Conservation (phyloP, 1,284 basidiomycete species). For the Apiotrichum mycotoxinovorans region DNA sequence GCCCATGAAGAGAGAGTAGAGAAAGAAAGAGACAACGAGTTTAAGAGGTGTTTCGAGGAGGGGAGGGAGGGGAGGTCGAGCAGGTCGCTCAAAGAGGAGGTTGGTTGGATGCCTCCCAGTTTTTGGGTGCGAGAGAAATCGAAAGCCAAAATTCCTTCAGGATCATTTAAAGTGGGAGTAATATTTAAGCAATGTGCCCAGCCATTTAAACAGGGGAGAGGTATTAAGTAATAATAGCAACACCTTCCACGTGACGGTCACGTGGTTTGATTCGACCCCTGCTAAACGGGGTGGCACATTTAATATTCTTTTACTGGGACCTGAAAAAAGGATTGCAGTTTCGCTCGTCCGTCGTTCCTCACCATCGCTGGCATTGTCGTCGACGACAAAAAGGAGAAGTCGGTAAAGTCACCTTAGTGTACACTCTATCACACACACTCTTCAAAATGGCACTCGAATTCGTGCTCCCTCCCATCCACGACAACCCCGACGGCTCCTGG, state of each 20-base stretch:
- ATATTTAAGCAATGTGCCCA: too few relatives aligned
- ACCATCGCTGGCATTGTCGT: neutral
- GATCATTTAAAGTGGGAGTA: too few relatives aligned
- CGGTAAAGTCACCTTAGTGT: neutral
- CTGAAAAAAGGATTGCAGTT: too few relatives aligned
- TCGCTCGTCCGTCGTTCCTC: neutral
- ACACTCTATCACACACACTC: constrained; percentile 1
- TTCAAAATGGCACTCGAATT: constrained; percentile 44
- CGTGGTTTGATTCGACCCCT: too few relatives aligned
- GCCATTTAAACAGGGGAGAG: too few relatives aligned
- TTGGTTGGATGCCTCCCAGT: too few relatives aligned
- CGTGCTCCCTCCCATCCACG: constrained; percentile 48
- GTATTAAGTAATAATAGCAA: neutral
- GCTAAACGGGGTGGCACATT: too few relatives aligned
- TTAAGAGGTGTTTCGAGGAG: neutral
- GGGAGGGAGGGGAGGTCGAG: neutral
- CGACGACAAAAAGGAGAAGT: neutral
- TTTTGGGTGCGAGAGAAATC: too few relatives aligned
- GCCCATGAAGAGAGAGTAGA: constrained; percentile 19
- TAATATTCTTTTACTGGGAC: too few relatives aligned
- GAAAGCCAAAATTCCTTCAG: too few relatives aligned
- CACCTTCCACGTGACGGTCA: neutral
- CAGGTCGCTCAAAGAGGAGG: too few relatives aligned
- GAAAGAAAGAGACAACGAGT: constrained; percentile 3
- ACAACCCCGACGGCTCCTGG: constrained; percentile 51